phyloP scores from a whole-genome alignment of 2,329 filamentous ascomycete species.

The Fusarium sp. region DNA sequence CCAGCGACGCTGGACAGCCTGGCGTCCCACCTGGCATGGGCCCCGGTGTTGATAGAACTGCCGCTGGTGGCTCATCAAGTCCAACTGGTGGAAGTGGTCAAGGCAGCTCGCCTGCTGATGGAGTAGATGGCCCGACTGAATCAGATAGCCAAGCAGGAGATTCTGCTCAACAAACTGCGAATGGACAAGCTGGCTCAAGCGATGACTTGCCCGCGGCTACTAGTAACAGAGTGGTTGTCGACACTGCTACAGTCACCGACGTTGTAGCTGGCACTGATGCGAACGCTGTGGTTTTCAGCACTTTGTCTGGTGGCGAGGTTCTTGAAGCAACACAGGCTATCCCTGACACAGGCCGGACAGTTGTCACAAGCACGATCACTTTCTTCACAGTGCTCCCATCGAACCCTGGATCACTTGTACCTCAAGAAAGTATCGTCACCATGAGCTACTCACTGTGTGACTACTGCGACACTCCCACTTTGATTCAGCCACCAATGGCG shows the following conservation, averaged over 20 bases:
- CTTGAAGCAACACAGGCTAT: background rate
- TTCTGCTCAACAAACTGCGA: background rate
- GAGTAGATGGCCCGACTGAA: background rate
- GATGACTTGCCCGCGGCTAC: background rate
- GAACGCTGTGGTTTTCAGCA: background rate
- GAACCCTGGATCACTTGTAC: slow-evolving; percentile 46
- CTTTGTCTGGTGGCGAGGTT: background rate
- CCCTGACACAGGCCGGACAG: background rate
- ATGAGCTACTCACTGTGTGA: slow-evolving; percentile 38
- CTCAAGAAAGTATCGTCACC: slow-evolving; percentile 47
- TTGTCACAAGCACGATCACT: slow-evolving; percentile 34
- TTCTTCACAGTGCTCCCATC: slow-evolving; percentile 45
- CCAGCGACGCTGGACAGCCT: slow-evolving; percentile 43
- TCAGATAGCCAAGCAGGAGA: background rate
- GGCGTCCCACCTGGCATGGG: slow-evolving; percentile 50
- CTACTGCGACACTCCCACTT: slow-evolving; percentile 30
- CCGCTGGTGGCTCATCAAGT: background rate
- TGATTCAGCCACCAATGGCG: slow-evolving; percentile 33
- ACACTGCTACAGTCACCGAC: background rate
- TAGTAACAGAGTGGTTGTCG: background rate
- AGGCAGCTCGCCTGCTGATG: background rate
- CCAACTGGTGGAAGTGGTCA: background rate
- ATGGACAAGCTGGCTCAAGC: background rate
- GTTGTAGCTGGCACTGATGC: background rate
- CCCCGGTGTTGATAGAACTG: slow-evolving; percentile 2